Conservation (phyloP, 148 eudicot genomes). For the Fagopyrum homotropicum region DNA sequence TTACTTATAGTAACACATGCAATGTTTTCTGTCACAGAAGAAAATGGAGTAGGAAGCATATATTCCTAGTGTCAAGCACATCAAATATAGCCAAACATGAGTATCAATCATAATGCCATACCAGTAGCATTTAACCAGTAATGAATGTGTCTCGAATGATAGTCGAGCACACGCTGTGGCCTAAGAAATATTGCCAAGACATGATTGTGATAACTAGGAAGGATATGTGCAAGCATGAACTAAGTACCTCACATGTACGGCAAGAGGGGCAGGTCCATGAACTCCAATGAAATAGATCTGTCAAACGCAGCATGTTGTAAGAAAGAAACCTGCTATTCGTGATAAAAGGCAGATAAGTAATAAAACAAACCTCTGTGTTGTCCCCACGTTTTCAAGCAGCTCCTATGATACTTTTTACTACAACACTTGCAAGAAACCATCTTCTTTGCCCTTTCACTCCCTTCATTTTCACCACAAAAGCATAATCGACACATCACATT, state of each 20-base stretch:
- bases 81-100: not conserved
- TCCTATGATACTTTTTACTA: constrained; percentile 87
- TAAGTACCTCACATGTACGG: constrained; percentile 76
- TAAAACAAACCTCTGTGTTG: constrained; percentile 66
- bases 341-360: not conserved
- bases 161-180: not conserved
- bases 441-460: constrained; percentile 81
- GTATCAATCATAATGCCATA: not conserved
- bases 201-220: not conserved
- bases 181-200: not conserved
- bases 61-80: not conserved
- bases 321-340: not conserved
- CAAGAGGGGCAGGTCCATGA: constrained; percentile 96
- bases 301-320: constrained; percentile 12
- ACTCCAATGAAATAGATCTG: constrained; percentile 99
- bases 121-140: not conserved
- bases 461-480: constrained; percentile 82
- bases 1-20: not conserved
- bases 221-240: not conserved
- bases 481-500: constrained; percentile 92
- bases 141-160: not conserved
- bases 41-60: not conserved
- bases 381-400: constrained; percentile 84
- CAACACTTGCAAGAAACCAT: constrained; percentile 85
- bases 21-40: not conserved